Evolutionary conservation across 1,284 basidiomycete species (phyloP).

Genomic region (Trichosporon ovoides): DNA sequence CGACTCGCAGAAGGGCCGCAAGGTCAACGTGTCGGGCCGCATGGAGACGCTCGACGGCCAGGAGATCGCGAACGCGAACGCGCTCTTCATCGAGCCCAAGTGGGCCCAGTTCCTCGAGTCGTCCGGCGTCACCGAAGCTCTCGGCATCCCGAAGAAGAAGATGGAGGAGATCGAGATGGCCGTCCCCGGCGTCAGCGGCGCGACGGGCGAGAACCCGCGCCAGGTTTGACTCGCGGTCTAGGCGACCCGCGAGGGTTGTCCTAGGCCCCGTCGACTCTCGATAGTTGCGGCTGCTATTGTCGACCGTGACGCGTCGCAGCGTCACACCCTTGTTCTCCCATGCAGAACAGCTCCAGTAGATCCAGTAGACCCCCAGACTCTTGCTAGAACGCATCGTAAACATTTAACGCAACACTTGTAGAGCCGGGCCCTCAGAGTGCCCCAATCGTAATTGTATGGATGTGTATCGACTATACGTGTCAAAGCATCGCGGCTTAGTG

Average conservation of each 20-base stretch:
- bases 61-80: slow-evolving; percentile 72
- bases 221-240: slow-evolving; percentile 5
- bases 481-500: too few species aligned
- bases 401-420: too few species aligned
- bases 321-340: too few species aligned
- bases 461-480: too few species aligned
- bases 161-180: background rate
- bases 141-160: slow-evolving; percentile 31
- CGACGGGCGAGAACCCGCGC: background rate
- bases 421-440: too few species aligned
- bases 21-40: slow-evolving; percentile 63
- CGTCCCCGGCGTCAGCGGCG: background rate
- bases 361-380: too few species aligned
- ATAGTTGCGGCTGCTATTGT: too few species aligned
- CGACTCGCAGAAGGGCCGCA: slow-evolving; percentile 65
- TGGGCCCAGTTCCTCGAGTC: slow-evolving; percentile 68
- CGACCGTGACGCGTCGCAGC: too few species aligned
- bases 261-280: background rate
- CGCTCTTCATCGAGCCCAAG: slow-evolving; percentile 74
- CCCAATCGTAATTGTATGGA: too few species aligned
- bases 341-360: too few species aligned
- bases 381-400: too few species aligned
- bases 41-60: slow-evolving; percentile 75
- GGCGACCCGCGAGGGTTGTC: background rate
- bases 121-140: slow-evolving; percentile 42